Base-by-base conservation (phyloP, 371 early-diverging fungal species). In the Zopfochytrium polystomum region DNA sequence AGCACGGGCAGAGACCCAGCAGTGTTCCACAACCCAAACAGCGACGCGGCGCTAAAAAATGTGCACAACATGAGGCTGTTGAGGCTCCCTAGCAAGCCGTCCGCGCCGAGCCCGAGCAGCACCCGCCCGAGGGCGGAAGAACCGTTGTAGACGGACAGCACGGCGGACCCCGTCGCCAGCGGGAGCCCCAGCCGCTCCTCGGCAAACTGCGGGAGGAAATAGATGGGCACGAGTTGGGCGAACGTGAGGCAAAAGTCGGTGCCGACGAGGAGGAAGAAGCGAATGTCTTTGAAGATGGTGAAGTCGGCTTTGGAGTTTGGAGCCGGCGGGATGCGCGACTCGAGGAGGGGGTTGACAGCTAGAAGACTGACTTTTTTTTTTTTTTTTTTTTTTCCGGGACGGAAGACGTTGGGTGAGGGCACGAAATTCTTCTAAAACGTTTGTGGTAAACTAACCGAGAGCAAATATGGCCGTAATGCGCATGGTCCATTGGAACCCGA, bases 401-500 rank as follows among this genome's bases (percentile, higher is more conserved):
- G n/a, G n/a, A n/a, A n/a, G n/a, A n/a, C n/a, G n/a, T n/a, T n/a
- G n/a, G n/a, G n/a, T n/a, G n/a, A n/a, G n/a, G n/a, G n/a, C n/a
- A n/a, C n/a, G n/a, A n/a, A n/a, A n/a, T n/a, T n/a, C n/a, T n/a
- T n/a, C n/a, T n/a, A n/a, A n/a, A n/a, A n/a, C n/a, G 11, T 52
- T 50, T 15, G 27, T 31, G 7, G 9, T 11, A 5, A 45, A 29
- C 5, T 53, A 11, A 1, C 26, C 43, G 27, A 60, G 52, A 2
- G 31, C 13, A 7, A 58, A 6, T 7, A 49, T 31, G 0, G 85
- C 88, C 2, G 80, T 62, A 2, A 82, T 73, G 4, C 90, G 81
- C 47, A 89, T 63, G 2, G 90, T 77, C 89, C 89, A 89, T 26
- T 72, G 75, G 58, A 80, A 76, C 1, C 80, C 86, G n/a, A 86